phyloP scores from a whole-genome alignment of 2,329 filamentous ascomycete species.

The Colletotrichum salicis region DNA sequence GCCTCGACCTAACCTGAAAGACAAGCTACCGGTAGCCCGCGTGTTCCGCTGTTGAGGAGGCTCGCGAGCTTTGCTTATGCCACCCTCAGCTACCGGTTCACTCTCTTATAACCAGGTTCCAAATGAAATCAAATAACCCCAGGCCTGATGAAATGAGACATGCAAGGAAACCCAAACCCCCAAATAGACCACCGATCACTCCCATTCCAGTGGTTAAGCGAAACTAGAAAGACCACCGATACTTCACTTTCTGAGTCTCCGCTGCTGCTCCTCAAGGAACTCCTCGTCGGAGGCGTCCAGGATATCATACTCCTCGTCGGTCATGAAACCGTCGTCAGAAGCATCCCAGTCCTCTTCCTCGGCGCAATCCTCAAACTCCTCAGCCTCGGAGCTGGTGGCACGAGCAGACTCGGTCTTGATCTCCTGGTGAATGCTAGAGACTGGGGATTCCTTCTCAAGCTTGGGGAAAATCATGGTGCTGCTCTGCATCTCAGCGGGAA shows the following conservation, averaged over 20 bases:
- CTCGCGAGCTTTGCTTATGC: background rate
- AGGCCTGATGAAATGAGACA: constrained; percentile 24
- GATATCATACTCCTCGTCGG: constrained; percentile 98
- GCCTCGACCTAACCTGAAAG: constrained; percentile 22
- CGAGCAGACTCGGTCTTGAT: constrained; percentile 63
- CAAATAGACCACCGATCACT: constrained; percentile 26
- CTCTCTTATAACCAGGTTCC: constrained; percentile 13
- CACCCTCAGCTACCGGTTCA: constrained; percentile 6
- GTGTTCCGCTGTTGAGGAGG: background rate
- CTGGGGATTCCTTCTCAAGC: constrained; percentile 91
- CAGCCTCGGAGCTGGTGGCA: constrained; percentile 53
- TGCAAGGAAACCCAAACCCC: constrained; percentile 30
- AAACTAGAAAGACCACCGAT: background rate
- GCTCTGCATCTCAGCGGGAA: constrained; percentile 44
- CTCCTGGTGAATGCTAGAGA: constrained; percentile 78
- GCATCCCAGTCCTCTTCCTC: constrained; percentile 71
- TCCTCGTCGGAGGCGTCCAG: constrained; percentile 95
- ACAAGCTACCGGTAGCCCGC: constrained; percentile 16
- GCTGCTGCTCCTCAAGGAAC: constrained; percentile 67
- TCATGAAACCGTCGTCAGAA: constrained; percentile 84
- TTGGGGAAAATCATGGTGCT: constrained; percentile 97
- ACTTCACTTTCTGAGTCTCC: constrained; percentile 52
- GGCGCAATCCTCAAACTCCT: constrained; percentile 64
- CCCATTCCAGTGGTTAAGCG: constrained; percentile 17
- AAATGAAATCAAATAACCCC: constrained; percentile 25